Evolutionary conservation across 176 grass and related monocot genomes (phyloP).

Genomic region (Eleusine coracana): DNA sequence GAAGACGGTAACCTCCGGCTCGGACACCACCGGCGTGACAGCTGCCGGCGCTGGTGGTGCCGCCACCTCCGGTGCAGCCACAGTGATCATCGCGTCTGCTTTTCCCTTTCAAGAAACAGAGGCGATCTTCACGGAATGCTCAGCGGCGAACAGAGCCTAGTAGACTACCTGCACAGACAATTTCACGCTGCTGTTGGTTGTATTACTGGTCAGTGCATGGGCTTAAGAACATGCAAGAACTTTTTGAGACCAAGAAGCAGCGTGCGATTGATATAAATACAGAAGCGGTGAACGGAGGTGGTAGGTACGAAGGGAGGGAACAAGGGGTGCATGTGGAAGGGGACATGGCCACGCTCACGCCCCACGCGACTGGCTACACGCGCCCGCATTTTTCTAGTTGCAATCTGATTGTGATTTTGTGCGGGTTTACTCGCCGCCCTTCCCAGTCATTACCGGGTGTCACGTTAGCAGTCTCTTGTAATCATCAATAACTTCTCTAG

Average conservation of each 20-base stretch:
- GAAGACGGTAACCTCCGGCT: conserved; percentile 48
- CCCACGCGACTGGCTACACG: background rate
- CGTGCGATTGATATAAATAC: conserved; percentile 24
- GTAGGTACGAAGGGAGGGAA: conserved; percentile 28
- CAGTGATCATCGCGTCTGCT: conserved; percentile 44
- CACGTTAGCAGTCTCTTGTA: background rate
- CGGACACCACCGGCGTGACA: background rate
- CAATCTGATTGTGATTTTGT: background rate
- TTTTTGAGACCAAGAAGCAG: background rate
- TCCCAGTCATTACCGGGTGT: too few relatives aligned
- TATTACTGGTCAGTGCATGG: background rate
- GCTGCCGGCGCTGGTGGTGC: conserved; percentile 7
- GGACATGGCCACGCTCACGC: conserved; percentile 24
- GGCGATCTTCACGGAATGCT: background rate
- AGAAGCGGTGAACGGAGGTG: background rate
- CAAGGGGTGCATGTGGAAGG: conserved; percentile 12
- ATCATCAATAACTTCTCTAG: background rate
- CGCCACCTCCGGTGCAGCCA: conserved; percentile 40
- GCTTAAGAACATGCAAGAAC: background rate
- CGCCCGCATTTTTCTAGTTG: background rate
- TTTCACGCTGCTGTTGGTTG: background rate
- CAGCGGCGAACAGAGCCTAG: background rate
- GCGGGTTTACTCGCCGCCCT: background rate
- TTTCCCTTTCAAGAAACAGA: background rate
- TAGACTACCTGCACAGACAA: background rate